phyloP scores from a whole-genome alignment of 106 monocot species.

The Chionographis japonica region DNA sequence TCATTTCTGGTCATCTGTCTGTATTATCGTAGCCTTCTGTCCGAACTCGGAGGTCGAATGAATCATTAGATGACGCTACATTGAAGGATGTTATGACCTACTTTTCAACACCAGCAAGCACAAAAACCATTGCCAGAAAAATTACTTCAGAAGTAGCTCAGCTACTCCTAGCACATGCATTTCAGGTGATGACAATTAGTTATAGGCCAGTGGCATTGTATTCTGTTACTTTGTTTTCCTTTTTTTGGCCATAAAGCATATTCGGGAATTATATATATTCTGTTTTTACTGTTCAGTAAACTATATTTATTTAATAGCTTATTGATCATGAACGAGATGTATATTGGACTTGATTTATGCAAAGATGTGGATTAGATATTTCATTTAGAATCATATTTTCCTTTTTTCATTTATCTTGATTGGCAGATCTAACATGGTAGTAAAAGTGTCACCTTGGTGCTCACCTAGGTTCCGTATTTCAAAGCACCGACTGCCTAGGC shows the following conservation, averaged over 20 bases:
- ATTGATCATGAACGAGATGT: too few relatives aligned
- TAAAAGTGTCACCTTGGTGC: too few relatives aligned
- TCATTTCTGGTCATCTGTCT: neutral
- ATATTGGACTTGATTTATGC: too few relatives aligned
- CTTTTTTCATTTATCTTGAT: too few relatives aligned
- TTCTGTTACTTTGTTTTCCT: neutral
- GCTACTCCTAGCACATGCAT: constrained; percentile 61
- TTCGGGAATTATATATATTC: neutral
- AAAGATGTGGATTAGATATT: too few relatives aligned
- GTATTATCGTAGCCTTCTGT: constrained; percentile 33
- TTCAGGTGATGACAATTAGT: constrained; percentile 40
- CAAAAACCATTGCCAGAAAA: constrained; percentile 45
- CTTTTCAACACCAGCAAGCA: constrained; percentile 32
- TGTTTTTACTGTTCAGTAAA: neutral
- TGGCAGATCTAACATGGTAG: too few relatives aligned
- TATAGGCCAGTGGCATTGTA: neutral
- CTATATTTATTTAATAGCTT: too few relatives aligned
- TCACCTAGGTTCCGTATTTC: too few relatives aligned
- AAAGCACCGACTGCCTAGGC: too few relatives aligned
- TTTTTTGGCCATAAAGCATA: too few relatives aligned
- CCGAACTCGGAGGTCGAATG: constrained; percentile 48
- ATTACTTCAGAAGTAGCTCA: constrained; percentile 35
- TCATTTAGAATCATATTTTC: too few relatives aligned
- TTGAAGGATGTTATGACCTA: constrained; percentile 33
- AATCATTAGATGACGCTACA: constrained; percentile 29